Base-by-base conservation (phyloP, 139 green algal species). In the Picochlorum sp. region DNA sequence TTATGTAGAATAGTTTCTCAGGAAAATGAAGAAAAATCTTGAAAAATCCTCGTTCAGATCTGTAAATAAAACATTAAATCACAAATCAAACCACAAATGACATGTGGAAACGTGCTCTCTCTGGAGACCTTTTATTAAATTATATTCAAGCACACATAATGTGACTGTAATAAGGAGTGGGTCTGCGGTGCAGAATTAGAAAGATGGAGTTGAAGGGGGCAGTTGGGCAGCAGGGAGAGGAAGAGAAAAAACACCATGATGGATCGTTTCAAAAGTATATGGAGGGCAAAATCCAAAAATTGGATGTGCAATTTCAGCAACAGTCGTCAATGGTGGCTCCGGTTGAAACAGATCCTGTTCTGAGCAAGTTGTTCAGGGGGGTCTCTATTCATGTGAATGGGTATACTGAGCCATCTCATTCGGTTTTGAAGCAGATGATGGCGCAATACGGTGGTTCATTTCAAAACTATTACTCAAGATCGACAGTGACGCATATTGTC, bases 351-450 rank as follows among this genome's bases (percentile, higher is more conserved):
- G 47, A 54, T 0, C 18, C 18, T 34, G 10, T 18, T 32, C 45
- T 64, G 38, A 54, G 28, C 11, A 24, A 76, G n/a, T 60, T 97
- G 41, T 97, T 97, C 56, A 13, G 37, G 2, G 91, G 89, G 2
- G 80, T 97, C 3, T 63, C 69, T 32, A 94, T 97, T 24, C 77
- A 85, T 65, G 91, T 97, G 32, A 94, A 97, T 68, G 91, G 91
- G 3, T 81, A 82, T 56, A 97, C 90, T 4, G 24, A 49, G 3
- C 89, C 89, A 6, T 80, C 81, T 1, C 81, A 90, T 41, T 52
- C 66, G 81, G 90, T 97, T 73, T 78, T 98, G 4, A 90, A 88
- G 69, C 81, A 90, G 23, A 68, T 98, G 5, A 98, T 98, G 92
- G 72, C 86, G 2, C 30, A 76, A 49, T 85, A 98, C 68, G 92